Percentiles rank a stretch among this genome's conserved stretches.
Conservation (phyloP, 371 early-diverging fungal genomes). For the Rhizopus delemar region DNA sequence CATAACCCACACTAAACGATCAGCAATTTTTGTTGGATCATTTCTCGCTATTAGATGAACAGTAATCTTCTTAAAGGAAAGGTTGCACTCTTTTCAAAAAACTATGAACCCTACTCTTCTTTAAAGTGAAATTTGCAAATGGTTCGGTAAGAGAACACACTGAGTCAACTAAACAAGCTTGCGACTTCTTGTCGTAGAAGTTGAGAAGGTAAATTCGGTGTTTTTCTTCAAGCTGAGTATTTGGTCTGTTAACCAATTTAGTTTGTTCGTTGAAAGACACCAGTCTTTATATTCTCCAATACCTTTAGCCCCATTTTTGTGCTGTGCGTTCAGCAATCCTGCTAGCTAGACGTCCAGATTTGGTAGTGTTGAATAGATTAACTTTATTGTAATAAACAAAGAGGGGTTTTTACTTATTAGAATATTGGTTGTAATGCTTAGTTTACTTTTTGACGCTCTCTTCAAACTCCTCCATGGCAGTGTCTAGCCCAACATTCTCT, state of each 20-base stretch:
- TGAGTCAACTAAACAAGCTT: too few relatives aligned
- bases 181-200: too few relatives aligned
- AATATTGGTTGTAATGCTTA: slow-evolving; percentile 15
- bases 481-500: slow-evolving; percentile 9
- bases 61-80: slow-evolving; percentile 15
- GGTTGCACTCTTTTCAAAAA: slow-evolving; percentile 17
- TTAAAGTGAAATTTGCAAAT: slow-evolving; percentile 6
- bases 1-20: slow-evolving; percentile 16
- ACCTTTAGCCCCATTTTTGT: slow-evolving; percentile 25
- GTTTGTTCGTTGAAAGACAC: slow-evolving; percentile 16
- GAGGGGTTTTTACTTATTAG: slow-evolving; percentile 16
- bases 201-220: too few relatives aligned
- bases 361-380: slow-evolving; percentile 16
- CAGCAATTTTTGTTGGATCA: slow-evolving; percentile 7
- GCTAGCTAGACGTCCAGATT: slow-evolving; percentile 15
- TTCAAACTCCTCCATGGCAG: slow-evolving; percentile 18
- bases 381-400: slow-evolving; percentile 18
- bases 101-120: slow-evolving; percentile 8
- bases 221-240: slow-evolving; percentile 5
- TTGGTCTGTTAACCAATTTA: slow-evolving; percentile 17
- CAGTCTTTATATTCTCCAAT: slow-evolving; percentile 18
- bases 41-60: slow-evolving; percentile 13
- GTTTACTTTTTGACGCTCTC: slow-evolving; percentile 7
- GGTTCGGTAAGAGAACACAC: slow-evolving; percentile 2
- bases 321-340: slow-evolving; percentile 16